Percentiles rank a stretch among this genome's conserved stretches.
Evolutionary conservation across 2,329 filamentous ascomycete species (phyloP).

Genomic region (Arthrobotrys entomopaga): DNA sequence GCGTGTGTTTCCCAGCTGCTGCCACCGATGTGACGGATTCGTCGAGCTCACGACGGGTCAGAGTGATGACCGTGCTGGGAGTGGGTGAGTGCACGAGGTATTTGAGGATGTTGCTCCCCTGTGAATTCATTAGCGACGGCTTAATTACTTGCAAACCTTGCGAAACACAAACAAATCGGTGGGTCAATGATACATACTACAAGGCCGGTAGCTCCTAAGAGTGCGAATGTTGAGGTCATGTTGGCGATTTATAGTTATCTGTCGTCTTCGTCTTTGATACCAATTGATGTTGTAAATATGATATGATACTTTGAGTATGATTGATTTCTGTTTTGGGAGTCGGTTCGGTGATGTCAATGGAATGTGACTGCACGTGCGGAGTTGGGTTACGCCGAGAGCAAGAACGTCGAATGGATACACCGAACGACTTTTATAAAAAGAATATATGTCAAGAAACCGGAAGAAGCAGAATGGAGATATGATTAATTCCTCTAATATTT

Average conservation of each 20-base stretch:
- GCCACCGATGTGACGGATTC: conserved; percentile 59
- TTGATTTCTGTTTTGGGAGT: too few relatives aligned
- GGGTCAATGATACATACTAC: conserved; percentile 31
- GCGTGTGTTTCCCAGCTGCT: conserved; percentile 67
- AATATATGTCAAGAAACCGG: too few relatives aligned
- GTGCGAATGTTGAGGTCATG: conserved; percentile 43
- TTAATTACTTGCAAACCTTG: background rate
- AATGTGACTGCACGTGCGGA: too few relatives aligned
- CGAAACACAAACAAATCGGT: background rate
- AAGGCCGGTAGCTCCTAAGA: conserved; percentile 50
- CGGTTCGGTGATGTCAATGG: too few relatives aligned
- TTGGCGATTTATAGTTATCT: conserved; percentile 13
- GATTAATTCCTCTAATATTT: too few relatives aligned
- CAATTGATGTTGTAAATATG: background rate
- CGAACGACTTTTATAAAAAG: too few relatives aligned
- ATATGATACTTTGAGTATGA: too few relatives aligned
- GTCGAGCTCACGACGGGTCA: conserved; percentile 69
- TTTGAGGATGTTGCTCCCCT: conserved; percentile 77
- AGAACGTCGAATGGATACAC: too few relatives aligned
- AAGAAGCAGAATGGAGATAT: too few relatives aligned
- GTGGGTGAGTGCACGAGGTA: conserved; percentile 63
- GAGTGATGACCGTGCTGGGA: conserved; percentile 63
- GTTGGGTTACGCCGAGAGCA: too few relatives aligned
- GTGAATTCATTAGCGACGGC: conserved; percentile 24
- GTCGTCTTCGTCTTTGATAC: background rate